Percentiles rank a stretch among this genome's conserved stretches.
phyloP scores from a whole-genome alignment of 805 yeast species.

The Starmera quercuum region DNA sequence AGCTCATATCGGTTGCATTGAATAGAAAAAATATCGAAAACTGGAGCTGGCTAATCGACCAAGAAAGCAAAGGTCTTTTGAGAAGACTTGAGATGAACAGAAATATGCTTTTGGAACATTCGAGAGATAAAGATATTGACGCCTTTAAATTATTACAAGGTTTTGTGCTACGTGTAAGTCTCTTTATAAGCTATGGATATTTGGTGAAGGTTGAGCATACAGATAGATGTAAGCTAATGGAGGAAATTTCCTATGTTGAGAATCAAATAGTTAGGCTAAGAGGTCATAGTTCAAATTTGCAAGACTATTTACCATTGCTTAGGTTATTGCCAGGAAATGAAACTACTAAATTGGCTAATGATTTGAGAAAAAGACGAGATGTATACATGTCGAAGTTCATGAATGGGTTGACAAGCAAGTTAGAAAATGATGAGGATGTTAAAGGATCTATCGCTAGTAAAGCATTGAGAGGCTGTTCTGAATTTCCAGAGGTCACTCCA shows the following conservation, averaged over 20 bases:
- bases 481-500: conserved; percentile 18
- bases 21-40: conserved; percentile 26
- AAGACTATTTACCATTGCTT: conserved; percentile 45
- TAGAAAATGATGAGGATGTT: conserved; percentile 19
- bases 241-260: conserved; percentile 48
- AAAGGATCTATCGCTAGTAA: conserved; percentile 27
- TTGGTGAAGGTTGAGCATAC: conserved; percentile 32
- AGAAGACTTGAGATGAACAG: conserved; percentile 11
- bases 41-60: conserved; percentile 27
- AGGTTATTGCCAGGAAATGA: conserved; percentile 22
- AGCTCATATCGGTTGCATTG: conserved; percentile 38
- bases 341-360: conserved; percentile 18
- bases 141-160: conserved; percentile 36
- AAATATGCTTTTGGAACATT: conserved; percentile 5
- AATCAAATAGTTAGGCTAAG: conserved; percentile 47
- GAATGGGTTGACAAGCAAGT: conserved; percentile 19
- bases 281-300: conserved; percentile 47
- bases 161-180: conserved; percentile 42
- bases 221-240: conserved; percentile 31
- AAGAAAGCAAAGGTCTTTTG: conserved; percentile 26
- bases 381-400: conserved; percentile 36
- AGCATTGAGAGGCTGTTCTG: conserved; percentile 8
- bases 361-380: conserved; percentile 37
- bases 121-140: conserved; percentile 28
- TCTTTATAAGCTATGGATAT: conserved; percentile 46